Conservation (phyloP, 2,329 filamentous ascomycete species). For the Aspergillus nomiae region DNA sequence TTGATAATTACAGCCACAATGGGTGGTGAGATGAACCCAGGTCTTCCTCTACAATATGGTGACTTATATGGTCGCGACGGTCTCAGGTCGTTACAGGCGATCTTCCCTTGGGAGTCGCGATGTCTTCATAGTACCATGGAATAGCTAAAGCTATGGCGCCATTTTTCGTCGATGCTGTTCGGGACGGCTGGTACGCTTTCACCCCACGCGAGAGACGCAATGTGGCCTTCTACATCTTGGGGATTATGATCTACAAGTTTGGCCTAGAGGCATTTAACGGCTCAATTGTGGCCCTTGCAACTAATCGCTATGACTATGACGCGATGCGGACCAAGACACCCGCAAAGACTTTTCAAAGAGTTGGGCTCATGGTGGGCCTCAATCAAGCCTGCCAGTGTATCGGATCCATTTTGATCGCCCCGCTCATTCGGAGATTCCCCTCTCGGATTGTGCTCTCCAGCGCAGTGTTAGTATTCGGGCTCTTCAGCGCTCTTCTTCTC, state of each 20-base stretch:
- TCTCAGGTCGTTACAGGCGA: background rate
- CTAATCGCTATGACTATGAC: constrained; percentile 21
- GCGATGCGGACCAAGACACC: constrained; percentile 10
- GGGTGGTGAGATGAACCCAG: background rate
- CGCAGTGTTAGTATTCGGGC: constrained; percentile 15
- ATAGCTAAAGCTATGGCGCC: constrained; percentile 12
- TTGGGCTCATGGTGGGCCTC: constrained; percentile 20
- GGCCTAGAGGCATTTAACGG: constrained; percentile 20
- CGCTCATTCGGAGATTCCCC: constrained; percentile 18
- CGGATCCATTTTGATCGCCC: constrained; percentile 20
- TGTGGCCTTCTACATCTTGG: constrained; percentile 15
- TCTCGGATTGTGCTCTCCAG: constrained; percentile 14
- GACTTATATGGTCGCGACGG: constrained; percentile 7
- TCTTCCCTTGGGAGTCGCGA: background rate
- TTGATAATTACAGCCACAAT: background rate
- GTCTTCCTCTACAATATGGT: background rate
- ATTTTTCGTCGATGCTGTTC: constrained; percentile 11
- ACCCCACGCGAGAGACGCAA: constrained; percentile 16
- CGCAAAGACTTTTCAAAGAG: constrained; percentile 20
- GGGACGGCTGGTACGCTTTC: constrained; percentile 14
- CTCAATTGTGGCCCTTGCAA: constrained; percentile 18
- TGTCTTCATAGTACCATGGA: constrained; percentile 10
- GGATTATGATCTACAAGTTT: constrained; percentile 21
- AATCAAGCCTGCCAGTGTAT: constrained; percentile 21
- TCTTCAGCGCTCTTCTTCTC: constrained; percentile 19